Evolutionary conservation across 176 grass and related monocot genomes (phyloP).

Genomic region (Ensete glaucum): DNA sequence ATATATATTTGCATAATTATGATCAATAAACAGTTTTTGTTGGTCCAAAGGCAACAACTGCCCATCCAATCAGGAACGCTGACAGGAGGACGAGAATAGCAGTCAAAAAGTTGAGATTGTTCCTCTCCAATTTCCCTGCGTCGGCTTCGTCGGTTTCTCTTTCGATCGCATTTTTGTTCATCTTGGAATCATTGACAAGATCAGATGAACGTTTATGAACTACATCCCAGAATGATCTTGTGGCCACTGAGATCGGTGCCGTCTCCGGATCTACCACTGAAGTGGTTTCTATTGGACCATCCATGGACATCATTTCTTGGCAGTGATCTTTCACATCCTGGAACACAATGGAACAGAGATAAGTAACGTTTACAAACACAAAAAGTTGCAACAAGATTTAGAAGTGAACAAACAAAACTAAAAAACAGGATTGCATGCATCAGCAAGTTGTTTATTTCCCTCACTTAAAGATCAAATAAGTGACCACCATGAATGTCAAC

Average conservation of each 20-base stretch:
- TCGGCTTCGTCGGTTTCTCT: neutral
- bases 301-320: slow-evolving; percentile 79
- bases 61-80: slow-evolving; percentile 45
- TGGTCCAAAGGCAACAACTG: neutral
- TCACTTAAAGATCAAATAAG: no score
- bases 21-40: neutral
- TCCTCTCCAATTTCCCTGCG: slow-evolving; percentile 7
- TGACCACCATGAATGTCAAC: no score
- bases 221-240: slow-evolving; percentile 68
- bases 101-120: slow-evolving; percentile 23
- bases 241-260: slow-evolving; percentile 1
- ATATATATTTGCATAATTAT: no score
- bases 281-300: slow-evolving; percentile 24
- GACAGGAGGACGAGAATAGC: slow-evolving; percentile 38
- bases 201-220: slow-evolving; percentile 28
- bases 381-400: neutral
- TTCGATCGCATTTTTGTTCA: slow-evolving; percentile 5
- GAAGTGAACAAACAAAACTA: neutral
- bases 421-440: neutral
- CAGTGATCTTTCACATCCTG: slow-evolving; percentile 62
- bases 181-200: neutral
- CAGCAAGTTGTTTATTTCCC: neutral
- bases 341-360: neutral
- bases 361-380: neutral
- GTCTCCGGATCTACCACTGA: slow-evolving; percentile 59